phyloP scores from a whole-genome alignment of 768 basidiomycete species.

The Exidia glandulosa region DNA sequence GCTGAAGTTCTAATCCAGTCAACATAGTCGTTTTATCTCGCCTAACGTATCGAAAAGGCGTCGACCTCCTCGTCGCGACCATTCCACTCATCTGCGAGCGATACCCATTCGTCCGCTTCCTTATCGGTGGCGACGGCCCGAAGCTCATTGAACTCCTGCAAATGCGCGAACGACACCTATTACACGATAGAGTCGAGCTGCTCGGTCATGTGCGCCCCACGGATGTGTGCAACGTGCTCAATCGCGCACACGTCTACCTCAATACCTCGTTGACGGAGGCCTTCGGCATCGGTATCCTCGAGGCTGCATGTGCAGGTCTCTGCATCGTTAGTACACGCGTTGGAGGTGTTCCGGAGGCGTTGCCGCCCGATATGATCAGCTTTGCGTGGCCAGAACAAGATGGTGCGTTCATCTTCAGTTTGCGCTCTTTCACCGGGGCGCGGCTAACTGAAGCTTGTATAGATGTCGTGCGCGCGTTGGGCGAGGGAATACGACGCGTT shows the following conservation, averaged over 20 bases:
- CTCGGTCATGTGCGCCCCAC: slow-evolving; percentile 71
- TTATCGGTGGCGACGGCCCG: slow-evolving; percentile 90
- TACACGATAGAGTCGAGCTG: slow-evolving; percentile 88
- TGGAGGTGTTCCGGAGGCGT: slow-evolving; percentile 90
- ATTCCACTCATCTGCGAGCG: slow-evolving; percentile 79
- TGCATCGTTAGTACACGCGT: slow-evolving; percentile 92
- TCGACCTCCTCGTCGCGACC: slow-evolving; percentile 88
- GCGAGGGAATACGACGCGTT: slow-evolving; percentile 67
- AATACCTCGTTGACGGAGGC: slow-evolving; percentile 94
- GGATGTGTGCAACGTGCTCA: slow-evolving; percentile 80
- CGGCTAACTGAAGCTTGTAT: background rate
- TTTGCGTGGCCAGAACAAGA: slow-evolving; percentile 92
- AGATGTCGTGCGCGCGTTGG: slow-evolving; percentile 82
- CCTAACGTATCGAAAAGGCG: slow-evolving; percentile 89
- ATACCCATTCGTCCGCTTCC: slow-evolving; percentile 80
- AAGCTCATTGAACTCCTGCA: slow-evolving; percentile 91
- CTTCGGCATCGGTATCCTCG: slow-evolving; percentile 94
- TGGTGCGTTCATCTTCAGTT: slow-evolving; percentile 38
- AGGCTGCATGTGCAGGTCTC: slow-evolving; percentile 89
- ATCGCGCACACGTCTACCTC: slow-evolving; percentile 81
- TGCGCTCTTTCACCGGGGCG: background rate
- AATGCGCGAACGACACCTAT: slow-evolving; percentile 81
- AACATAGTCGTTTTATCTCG: slow-evolving; percentile 87
- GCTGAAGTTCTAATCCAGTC: slow-evolving; percentile 36
- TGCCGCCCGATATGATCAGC: slow-evolving; percentile 90